These are phyloP conservation scores for Nidularia pulvinata DNA, from an alignment of 768 basidiomycete genomes.

Conservation along the genomic window DNA sequence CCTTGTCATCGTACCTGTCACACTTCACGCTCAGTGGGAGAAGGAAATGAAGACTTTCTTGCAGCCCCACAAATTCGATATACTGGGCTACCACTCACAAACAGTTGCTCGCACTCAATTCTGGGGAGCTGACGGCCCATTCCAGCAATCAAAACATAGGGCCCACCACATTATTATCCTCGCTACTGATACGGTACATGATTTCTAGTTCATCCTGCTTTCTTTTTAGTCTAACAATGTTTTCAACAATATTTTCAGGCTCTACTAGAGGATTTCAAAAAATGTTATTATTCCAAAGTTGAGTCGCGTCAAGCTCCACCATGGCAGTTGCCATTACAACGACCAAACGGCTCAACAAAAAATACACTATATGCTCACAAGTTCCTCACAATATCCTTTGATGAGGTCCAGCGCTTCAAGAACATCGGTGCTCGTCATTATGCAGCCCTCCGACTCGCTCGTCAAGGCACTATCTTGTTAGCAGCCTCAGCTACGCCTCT, in stretches of 20 bases:
- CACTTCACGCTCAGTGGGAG: slow-evolving; percentile 17
- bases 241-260: slow-evolving; percentile 7
- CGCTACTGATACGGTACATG: slow-evolving; percentile 20
- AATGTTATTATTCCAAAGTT: background rate
- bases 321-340: background rate
- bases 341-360: background rate
- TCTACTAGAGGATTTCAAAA: slow-evolving; percentile 8
- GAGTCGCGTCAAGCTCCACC: background rate
- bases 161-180: slow-evolving; percentile 13
- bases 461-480: slow-evolving; percentile 5
- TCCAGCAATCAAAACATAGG: slow-evolving; percentile 7
- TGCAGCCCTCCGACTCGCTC: slow-evolving; percentile 7
- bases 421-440: slow-evolving; percentile 13
- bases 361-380: slow-evolving; percentile 10
- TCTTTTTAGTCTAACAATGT: background rate
- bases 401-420: slow-evolving; percentile 18
- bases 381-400: slow-evolving; percentile 9
- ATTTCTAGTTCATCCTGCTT: too few species aligned
- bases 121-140: slow-evolving; percentile 12
- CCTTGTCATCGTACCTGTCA: slow-evolving; percentile 20
- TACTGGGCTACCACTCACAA: slow-evolving; percentile 16
- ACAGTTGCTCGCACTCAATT: slow-evolving; percentile 6
- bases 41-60: slow-evolving; percentile 12
- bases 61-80: slow-evolving; percentile 11
- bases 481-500: slow-evolving; percentile 25